Evolutionary conservation across 1,284 basidiomycete genomes (phyloP).

Genomic region (Tylopilus sp.): DNA sequence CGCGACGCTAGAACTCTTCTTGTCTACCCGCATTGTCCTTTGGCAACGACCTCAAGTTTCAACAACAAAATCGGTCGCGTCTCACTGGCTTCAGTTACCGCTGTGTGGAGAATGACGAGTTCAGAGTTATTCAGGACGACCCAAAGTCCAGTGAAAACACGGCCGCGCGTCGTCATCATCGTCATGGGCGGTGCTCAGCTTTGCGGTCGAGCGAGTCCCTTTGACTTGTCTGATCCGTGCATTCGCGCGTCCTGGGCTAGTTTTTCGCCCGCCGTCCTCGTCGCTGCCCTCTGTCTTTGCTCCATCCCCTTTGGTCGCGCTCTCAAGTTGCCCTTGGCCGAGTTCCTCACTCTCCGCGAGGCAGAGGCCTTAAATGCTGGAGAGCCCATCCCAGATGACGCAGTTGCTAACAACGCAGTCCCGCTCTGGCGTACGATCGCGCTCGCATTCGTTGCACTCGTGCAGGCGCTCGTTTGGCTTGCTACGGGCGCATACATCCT

Average conservation of each 20-base stretch:
- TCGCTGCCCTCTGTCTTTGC: conserved; percentile 38
- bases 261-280: conserved; percentile 46
- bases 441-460: conserved; percentile 44
- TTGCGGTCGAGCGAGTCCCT: conserved; percentile 32
- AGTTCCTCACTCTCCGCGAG: conserved; percentile 44
- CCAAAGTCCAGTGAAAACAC: too few relatives aligned
- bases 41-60: background rate
- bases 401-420: conserved; percentile 18
- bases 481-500: conserved; percentile 37
- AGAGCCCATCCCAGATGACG: background rate
- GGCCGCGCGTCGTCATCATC: too few relatives aligned
- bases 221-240: conserved; percentile 50
- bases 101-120: too few relatives aligned
- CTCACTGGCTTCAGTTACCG: too few relatives aligned
- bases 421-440: conserved; percentile 55
- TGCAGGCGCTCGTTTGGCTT: conserved; percentile 43
- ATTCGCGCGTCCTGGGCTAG: conserved; percentile 55
- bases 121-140: too few relatives aligned
- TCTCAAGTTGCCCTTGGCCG: conserved; percentile 30
- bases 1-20: conserved; percentile 8
- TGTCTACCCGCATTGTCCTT: conserved; percentile 7
- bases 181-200: conserved; percentile 5
- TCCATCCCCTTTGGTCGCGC: too few relatives aligned
- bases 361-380: conserved; percentile 37
- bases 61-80: background rate